Percentiles rank a stretch among this genome's conserved stretches.
These are phyloP conservation scores for Neurospora sp. DNA, from an alignment of 495 filamentous ascomycete species.

Conservation along the genomic window DNA sequence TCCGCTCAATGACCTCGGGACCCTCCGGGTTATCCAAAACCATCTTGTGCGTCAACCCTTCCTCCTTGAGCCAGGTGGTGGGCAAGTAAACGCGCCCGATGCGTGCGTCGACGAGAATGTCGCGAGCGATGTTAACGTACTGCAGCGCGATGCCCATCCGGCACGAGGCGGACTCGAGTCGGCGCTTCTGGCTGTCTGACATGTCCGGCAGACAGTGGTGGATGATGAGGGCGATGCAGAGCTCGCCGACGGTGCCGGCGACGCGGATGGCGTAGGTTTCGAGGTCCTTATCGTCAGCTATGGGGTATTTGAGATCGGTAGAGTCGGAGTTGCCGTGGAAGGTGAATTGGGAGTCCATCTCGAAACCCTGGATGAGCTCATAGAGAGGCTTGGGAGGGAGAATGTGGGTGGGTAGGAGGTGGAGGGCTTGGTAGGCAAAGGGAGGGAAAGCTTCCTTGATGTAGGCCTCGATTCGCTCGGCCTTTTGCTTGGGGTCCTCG, in stretches of 20 bases:
- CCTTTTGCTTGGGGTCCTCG: background rate
- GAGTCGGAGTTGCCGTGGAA: background rate
- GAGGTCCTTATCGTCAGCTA: conserved; percentile 43
- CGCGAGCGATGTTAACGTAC: conserved; percentile 62
- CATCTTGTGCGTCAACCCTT: conserved; percentile 39
- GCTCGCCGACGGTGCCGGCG: conserved; percentile 57
- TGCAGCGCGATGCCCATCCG: conserved; percentile 61
- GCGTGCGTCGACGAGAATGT: conserved; percentile 50
- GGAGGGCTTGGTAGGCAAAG: conserved; percentile 35
- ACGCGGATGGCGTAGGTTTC: conserved; percentile 49
- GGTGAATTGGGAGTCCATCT: conserved; percentile 48
- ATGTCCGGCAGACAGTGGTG: conserved; percentile 32
- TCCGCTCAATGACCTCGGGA: conserved; percentile 23
- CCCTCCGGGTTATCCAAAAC: conserved; percentile 39
- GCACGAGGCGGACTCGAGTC: conserved; percentile 36
- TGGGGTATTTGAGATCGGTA: conserved; percentile 34
- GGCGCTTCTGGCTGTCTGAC: conserved; percentile 10
- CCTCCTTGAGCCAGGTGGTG: conserved; percentile 46
- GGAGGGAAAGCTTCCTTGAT: conserved; percentile 36
- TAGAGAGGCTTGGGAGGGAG: conserved; percentile 45
- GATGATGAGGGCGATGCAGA: conserved; percentile 53
- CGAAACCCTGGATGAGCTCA: conserved; percentile 50
- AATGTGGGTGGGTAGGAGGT: conserved; percentile 42
- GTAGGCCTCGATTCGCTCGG: conserved; percentile 17
- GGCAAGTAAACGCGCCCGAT: conserved; percentile 57